Percentiles rank a stretch among this genome's conserved stretches.
These are phyloP conservation scores for Dioscorea zingiberensis DNA, from an alignment of 106 monocot species.

Conservation along the genomic window DNA sequence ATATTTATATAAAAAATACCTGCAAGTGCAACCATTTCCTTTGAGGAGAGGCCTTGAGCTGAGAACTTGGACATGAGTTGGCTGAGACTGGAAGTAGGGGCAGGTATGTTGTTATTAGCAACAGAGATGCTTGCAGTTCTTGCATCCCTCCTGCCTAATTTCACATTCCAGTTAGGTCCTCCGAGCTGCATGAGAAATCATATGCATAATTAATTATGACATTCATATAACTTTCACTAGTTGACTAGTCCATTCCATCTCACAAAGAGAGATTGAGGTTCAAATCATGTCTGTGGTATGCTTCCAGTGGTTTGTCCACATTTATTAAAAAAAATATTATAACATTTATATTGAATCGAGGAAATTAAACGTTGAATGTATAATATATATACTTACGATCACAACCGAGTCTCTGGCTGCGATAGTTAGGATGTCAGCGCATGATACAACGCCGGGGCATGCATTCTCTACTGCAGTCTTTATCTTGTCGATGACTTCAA, in stretches of 20 bases:
- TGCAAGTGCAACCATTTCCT: slow-evolving; percentile 72
- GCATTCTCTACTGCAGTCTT: slow-evolving; percentile 53
- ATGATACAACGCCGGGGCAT: slow-evolving; percentile 64
- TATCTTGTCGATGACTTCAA: slow-evolving; percentile 60
- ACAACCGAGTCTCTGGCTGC: slow-evolving; percentile 58
- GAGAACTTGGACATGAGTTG: slow-evolving; percentile 65
- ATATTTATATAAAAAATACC: slow-evolving; percentile 14
- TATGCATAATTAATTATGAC: no score
- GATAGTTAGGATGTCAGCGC: slow-evolving; percentile 69
- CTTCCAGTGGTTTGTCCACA: neutral
- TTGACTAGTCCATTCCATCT: no score
- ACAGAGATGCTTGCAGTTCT: slow-evolving; percentile 45
- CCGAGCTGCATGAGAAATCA: slow-evolving; percentile 35
- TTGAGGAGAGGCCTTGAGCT: slow-evolving; percentile 56
- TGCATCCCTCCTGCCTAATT: slow-evolving; percentile 69
- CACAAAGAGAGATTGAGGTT: no score
- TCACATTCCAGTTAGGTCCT: slow-evolving; percentile 70
- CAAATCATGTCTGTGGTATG: no score
- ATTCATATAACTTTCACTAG: no score
- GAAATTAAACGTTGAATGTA: no score
- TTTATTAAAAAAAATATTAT: no score
- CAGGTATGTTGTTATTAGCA: slow-evolving; percentile 68
- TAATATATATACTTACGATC: slow-evolving; percentile 20
- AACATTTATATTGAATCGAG: no score
- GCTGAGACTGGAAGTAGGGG: slow-evolving; percentile 41